A percentile compares a stretch with the other conserved stretches of the same genome.
Evolutionary conservation across 345 rosid species (phyloP).

Genomic region (Boechera stricta): DNA sequence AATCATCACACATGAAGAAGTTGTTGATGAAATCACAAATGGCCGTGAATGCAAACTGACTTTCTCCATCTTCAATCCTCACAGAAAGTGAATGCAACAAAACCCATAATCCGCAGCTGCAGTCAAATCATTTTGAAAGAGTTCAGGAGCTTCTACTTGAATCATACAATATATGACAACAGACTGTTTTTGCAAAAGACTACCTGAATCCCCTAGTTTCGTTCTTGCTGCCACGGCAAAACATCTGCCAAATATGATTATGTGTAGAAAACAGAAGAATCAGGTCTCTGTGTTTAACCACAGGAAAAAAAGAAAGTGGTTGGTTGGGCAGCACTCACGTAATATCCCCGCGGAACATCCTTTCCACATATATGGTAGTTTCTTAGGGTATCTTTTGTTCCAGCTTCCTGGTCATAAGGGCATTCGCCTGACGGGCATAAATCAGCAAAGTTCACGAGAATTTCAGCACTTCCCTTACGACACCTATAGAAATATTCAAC

Average conservation of each 20-base stretch:
- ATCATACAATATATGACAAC: not conserved
- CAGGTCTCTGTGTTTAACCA: slow-evolving; percentile 19
- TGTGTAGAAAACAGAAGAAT: slow-evolving; percentile 18
- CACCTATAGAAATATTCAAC: slow-evolving; percentile 65
- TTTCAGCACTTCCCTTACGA: slow-evolving; percentile 90
- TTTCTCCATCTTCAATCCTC: slow-evolving; percentile 84
- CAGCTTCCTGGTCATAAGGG: slow-evolving; percentile 50
- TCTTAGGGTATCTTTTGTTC: slow-evolving; percentile 49
- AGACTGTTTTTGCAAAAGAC: slow-evolving; percentile 6
- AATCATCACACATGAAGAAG: slow-evolving; percentile 93
- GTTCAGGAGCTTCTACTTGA: slow-evolving; percentile 7
- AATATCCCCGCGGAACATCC: slow-evolving; percentile 96
- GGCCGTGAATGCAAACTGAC: slow-evolving; percentile 79
- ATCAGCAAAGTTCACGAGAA: slow-evolving; percentile 85
- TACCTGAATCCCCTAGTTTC: slow-evolving; percentile 98
- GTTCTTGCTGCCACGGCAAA: slow-evolving; percentile 96
- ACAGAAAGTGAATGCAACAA: slow-evolving; percentile 94
- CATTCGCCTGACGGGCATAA: slow-evolving; percentile 59
- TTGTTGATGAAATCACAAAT: slow-evolving; percentile 86
- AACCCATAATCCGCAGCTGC: slow-evolving; percentile 97
- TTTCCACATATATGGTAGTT: slow-evolving; percentile 84
- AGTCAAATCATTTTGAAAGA: slow-evolving; percentile 34
- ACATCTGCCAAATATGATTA: slow-evolving; percentile 65
- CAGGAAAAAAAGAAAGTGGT: slow-evolving; percentile 6
- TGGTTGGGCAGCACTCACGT: slow-evolving; percentile 53